Percentiles rank a stretch among this genome's conserved stretches.
Evolutionary conservation across 2,329 filamentous ascomycete species (phyloP).

Genomic region (Diplodia scrobiculata): DNA sequence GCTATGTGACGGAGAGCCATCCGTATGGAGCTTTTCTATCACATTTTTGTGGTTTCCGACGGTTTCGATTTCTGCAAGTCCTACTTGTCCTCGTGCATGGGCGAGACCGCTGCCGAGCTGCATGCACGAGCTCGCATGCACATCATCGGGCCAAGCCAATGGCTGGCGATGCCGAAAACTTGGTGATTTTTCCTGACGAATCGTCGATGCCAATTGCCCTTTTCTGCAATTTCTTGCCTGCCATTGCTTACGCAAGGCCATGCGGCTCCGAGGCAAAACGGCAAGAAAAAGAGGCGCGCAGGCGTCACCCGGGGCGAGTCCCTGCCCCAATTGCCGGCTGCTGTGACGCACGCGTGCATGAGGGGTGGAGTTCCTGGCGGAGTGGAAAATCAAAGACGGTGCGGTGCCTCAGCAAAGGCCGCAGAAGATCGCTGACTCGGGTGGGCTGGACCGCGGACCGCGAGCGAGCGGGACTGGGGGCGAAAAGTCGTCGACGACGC

Average conservation of each 20-base stretch:
- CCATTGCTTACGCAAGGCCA: background rate
- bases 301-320: no score
- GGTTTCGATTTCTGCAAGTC: background rate
- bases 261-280: slow-evolving; percentile 2
- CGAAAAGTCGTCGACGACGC: background rate
- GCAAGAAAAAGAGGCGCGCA: no score
- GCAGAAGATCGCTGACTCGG: background rate
- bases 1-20: background rate
- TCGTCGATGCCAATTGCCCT: background rate
- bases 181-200: background rate
- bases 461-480: background rate
- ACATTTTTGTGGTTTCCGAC: slow-evolving; percentile 12
- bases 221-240: background rate
- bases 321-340: no score
- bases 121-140: slow-evolving; percentile 2
- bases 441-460: no score
- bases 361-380: background rate
- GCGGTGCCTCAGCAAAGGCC: background rate
- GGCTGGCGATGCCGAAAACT: background rate
- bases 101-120: background rate
- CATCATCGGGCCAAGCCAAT: background rate
- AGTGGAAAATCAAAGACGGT: background rate
- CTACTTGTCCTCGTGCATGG: background rate
- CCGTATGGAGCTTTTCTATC: background rate
- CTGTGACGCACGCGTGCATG: slow-evolving; percentile 11